phyloP scores from a whole-genome alignment of 2,329 filamentous ascomycete species.

The Albifimbria verrucaria region DNA sequence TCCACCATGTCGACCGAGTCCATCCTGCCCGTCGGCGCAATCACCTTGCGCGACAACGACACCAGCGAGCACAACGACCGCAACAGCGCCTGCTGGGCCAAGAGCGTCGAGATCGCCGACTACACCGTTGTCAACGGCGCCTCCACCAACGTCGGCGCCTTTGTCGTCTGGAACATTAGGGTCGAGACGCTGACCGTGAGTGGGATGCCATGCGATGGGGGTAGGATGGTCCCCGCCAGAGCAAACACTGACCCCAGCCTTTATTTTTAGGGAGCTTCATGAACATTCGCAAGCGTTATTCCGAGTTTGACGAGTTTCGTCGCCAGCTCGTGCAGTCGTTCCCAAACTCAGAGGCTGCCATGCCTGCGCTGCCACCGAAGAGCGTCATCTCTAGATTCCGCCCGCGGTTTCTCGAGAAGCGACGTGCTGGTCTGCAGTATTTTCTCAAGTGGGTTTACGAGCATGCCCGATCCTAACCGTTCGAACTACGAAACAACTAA shows the following conservation, averaged over 20 bases:
- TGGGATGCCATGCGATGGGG: slow-evolving; percentile 15
- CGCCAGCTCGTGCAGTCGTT: slow-evolving; percentile 73
- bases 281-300: slow-evolving; percentile 73
- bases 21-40: slow-evolving; percentile 48
- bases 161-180: slow-evolving; percentile 90
- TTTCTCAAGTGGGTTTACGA: slow-evolving; percentile 88
- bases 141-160: slow-evolving; percentile 68
- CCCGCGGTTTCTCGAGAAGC: slow-evolving; percentile 79
- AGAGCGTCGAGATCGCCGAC: slow-evolving; percentile 57
- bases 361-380: slow-evolving; percentile 89
- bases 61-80: slow-evolving; percentile 45
- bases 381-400: slow-evolving; percentile 85
- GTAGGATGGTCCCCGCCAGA: neutral
- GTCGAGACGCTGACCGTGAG: slow-evolving; percentile 81
- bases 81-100: slow-evolving; percentile 62
- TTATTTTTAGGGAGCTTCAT: slow-evolving; percentile 55
- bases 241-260: neutral
- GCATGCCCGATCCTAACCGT: too few relatives aligned
- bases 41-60: slow-evolving; percentile 62
- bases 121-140: slow-evolving; percentile 56
- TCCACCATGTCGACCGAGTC: slow-evolving; percentile 48
- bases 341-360: slow-evolving; percentile 76
- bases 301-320: slow-evolving; percentile 86
- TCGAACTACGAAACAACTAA: too few relatives aligned
- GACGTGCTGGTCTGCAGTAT: slow-evolving; percentile 80